Percentiles rank a stretch among this genome's conserved stretches.
Evolutionary conservation across 371 early-diverging fungal species (phyloP).

Genomic region (Mortierella sp.): DNA sequence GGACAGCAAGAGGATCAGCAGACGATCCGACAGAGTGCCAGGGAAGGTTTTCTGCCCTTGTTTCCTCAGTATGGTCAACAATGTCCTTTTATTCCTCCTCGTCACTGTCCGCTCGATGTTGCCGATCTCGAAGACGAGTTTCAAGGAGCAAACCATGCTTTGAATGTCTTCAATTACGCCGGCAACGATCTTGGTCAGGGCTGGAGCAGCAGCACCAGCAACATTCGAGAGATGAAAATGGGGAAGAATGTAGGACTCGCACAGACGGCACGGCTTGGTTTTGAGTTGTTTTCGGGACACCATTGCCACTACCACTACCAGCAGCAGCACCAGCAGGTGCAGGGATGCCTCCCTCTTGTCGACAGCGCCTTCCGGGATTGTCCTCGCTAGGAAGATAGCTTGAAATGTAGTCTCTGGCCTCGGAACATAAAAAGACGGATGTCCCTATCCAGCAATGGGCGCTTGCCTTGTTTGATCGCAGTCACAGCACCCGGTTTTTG

Average conservation of each 20-base stretch:
- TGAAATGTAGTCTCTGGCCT: no score
- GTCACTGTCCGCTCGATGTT: not conserved
- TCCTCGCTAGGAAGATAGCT: not conserved
- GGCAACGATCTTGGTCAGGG: not conserved
- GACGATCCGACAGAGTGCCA: not conserved
- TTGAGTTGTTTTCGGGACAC: not conserved
- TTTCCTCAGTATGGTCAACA: not conserved
- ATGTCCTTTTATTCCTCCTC: not conserved
- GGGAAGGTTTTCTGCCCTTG: not conserved
- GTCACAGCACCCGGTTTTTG: no score
- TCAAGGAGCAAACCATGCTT: not conserved
- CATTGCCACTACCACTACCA: not conserved
- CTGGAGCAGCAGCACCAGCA: not conserved
- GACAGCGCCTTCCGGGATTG: not conserved
- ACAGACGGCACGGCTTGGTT: not conserved
- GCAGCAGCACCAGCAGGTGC: not conserved
- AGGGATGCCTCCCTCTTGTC: not conserved
- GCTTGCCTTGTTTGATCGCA: no score
- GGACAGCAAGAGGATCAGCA: not conserved
- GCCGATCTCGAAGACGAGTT: not conserved
- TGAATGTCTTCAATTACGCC: no score
- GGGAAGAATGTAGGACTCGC: not conserved
- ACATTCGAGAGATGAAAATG: not conserved
- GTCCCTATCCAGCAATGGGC: no score
- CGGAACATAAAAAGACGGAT: no score